phyloP scores from a whole-genome alignment of 768 basidiomycete species.

The Calvatia gigantea region DNA sequence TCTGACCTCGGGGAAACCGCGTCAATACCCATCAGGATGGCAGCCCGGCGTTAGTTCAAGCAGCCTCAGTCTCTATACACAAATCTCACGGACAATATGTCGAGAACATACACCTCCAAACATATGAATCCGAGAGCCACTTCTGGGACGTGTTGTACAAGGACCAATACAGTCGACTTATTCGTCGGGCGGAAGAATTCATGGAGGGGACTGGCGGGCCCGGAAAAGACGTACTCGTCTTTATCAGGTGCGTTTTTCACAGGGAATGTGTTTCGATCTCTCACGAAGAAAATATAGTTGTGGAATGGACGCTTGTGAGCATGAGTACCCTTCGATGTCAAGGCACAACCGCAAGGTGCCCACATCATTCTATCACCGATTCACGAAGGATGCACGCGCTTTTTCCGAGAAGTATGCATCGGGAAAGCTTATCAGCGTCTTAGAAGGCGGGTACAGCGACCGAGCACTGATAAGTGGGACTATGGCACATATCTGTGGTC shows the following conservation, averaged over 20 bases:
- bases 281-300: constrained; percentile 46
- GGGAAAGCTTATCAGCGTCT: constrained; percentile 79
- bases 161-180: constrained; percentile 53
- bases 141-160: constrained; percentile 78
- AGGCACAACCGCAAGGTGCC: constrained; percentile 90
- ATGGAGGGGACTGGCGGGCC: constrained; percentile 60
- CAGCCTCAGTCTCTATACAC: constrained; percentile 79
- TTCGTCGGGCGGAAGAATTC: constrained; percentile 70
- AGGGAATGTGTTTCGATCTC: not conserved
- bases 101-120: constrained; percentile 80
- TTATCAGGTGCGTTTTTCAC: constrained; percentile 68
- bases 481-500: constrained; percentile 76
- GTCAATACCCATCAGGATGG: constrained; percentile 61
- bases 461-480: constrained; percentile 80
- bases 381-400: constrained; percentile 64
- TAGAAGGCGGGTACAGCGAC: constrained; percentile 96
- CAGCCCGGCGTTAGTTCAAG: constrained; percentile 71
- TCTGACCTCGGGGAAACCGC: not conserved
- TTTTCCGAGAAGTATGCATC: constrained; percentile 64
- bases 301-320: constrained; percentile 93
- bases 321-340: constrained; percentile 89
- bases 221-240: constrained; percentile 70
- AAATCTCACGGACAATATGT: constrained; percentile 85
- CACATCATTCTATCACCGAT: constrained; percentile 78
- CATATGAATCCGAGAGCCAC: constrained; percentile 65